Percentiles rank a stretch among this genome's conserved stretches.
Evolutionary conservation across 306 rosid genomes (phyloP).

Genomic region (Quercus variabilis): DNA sequence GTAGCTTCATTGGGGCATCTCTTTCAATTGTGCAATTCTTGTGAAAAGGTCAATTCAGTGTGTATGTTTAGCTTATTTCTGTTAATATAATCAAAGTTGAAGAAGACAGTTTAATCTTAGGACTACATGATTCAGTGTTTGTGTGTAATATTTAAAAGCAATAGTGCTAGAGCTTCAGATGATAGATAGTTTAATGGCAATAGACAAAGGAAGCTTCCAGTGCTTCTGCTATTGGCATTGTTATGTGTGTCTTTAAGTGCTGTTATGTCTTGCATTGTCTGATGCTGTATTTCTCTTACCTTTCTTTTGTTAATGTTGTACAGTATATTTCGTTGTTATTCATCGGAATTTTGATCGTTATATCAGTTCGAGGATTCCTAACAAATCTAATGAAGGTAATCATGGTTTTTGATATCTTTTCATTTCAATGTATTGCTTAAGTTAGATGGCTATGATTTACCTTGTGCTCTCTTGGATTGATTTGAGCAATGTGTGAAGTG

Average conservation of each 20-base stretch:
- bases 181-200: background rate
- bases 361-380: conserved; percentile 93
- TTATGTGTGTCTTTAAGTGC: background rate
- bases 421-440: conserved; percentile 12
- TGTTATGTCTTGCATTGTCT: background rate
- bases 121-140: background rate
- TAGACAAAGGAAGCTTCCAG: background rate
- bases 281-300: conserved; percentile 11
- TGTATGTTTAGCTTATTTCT: background rate
- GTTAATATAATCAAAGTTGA: background rate
- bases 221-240: background rate
- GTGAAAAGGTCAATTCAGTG: background rate
- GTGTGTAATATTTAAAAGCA: background rate
- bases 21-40: background rate
- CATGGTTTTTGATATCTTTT: conserved; percentile 12
- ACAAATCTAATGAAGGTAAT: conserved; percentile 97
- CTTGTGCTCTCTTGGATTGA: background rate
- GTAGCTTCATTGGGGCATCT: background rate
- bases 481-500: background rate
- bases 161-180: background rate
- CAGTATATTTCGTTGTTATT: conserved; percentile 92
- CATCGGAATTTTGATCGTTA: conserved; percentile 89
- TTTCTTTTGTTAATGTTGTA: conserved; percentile 21
- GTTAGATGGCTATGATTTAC: conserved; percentile 1
- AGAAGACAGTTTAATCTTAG: background rate